Base-by-base conservation (phyloP, 2,329 filamentous ascomycete species). In the Claviceps sp. region DNA sequence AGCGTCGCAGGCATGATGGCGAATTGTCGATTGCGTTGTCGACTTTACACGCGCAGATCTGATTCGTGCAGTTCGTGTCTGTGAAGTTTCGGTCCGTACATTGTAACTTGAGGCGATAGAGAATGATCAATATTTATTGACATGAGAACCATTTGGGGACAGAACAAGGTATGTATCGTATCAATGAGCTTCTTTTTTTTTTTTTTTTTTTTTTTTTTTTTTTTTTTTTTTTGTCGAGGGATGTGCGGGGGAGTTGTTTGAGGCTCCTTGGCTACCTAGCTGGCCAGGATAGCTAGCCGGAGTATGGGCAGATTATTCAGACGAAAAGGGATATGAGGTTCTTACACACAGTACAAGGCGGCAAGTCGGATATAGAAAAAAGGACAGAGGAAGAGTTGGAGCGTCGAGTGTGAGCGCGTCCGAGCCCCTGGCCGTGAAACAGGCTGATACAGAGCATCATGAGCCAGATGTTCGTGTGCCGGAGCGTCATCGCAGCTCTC, bases 1-100 rank as follows among this genome's bases (percentile, higher is more conserved):
- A 36, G 8, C 14, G 22, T 38, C 47, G 40, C 2, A 50, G 36
- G 23, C 51, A 47, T 9, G 23, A 47, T 20, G 47, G 5, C 16
- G 51, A 23, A 50, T 42, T 17, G 20, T 52, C 51, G 14, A 52
- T 29, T 16, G 51, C 47, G 11, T 17, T 1, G n/a, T 52, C 51
- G 17, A 52, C 47, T 23, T 47, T 16, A 17, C 51, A 52, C 2
- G 51, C 51, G 37, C 51, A 52, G 3, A 9, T 14, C 16, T n/a
- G 22, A 17, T 50, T 17, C 14, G 47, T 42, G 23, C 51, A 52
- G 17, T 22, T 16, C 13, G 36, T 46, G 23, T 44, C 16, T 16
- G 47, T 3, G 13, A 50, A 37, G 20, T 36, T 22, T 9, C 16
- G 13, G 14, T 22, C 34, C 17, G 36, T 36, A 40, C 51, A 50